Conservation (phyloP, 257 asterid species). For the Nicotiana sylvestris region DNA sequence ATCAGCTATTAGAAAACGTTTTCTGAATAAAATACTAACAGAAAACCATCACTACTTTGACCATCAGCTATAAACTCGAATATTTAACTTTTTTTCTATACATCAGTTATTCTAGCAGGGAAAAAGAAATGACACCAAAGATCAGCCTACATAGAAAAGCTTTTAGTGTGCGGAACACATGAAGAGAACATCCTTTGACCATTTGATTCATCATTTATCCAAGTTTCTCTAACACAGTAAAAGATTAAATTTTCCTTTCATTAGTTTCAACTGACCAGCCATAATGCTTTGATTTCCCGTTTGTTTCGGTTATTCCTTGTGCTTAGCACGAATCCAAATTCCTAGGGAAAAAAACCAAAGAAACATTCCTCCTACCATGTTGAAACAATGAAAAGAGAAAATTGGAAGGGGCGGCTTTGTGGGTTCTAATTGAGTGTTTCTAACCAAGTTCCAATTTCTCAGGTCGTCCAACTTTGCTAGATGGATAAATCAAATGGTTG, state of each 20-base stretch:
- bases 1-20: neutral
- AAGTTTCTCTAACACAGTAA: neutral
- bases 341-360: neutral
- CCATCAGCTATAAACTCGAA: too few relatives aligned
- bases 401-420: neutral
- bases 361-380: neutral
- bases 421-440: neutral
- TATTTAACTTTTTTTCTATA: neutral
- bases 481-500: conserved; percentile 1
- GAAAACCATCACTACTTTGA: neutral
- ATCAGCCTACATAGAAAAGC: neutral
- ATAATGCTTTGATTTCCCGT: neutral
- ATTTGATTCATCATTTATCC: neutral
- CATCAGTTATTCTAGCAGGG: neutral
- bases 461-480: neutral
- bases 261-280: neutral
- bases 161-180: neutral
- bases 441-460: neutral
- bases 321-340: neutral
- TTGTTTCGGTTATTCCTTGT: neutral
- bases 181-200: neutral
- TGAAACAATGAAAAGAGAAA: neutral
- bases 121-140: neutral
- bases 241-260: neutral
- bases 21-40: neutral